Evolutionary conservation across 2,329 filamentous ascomycete species (phyloP), one percentile per base, ranked within the genome.

Genomic region (Aspergillus calidoustus): DNA sequence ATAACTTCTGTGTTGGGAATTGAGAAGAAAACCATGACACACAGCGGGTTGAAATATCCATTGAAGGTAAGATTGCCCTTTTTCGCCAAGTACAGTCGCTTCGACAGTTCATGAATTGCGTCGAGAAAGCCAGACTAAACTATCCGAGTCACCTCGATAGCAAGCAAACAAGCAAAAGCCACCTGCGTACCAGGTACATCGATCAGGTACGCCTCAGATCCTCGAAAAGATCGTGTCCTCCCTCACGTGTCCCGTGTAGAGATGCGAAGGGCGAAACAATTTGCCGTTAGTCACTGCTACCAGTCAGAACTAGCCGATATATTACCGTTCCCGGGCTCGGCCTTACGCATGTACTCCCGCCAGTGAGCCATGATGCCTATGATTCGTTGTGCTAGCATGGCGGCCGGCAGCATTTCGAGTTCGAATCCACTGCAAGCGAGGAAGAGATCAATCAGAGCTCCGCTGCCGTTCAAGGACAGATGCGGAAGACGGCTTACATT

Each of bases 361-460:
- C 72, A 76, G 57, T 76, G 72, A 3, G 74, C 73, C 71, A 75
- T 74, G 13, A 74, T 69, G 0, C 72, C 74, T 38, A 71, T 70
- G 23, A 74, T 69, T 2, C 73, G 71, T 59, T 75, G 71, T 3
- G 68, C 57, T 17, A 75, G 49, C 69, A 74, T 75, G 11, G 70
- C 69, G 1, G 68, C 67, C 1, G 74, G 71, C 47, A 75, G 71
- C 17, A 72, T 66, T 11, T 74, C 71, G 1, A 69, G 59, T 22
- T 74, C 68, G 34, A 73, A 69, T 1, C 72, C 72, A 22, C 70
- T 73, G n/a, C n/a, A 19, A 15, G n/a, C 9, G 38, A 28, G 2
- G 3, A 31, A 28, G 41, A n/a, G 38, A 31, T 44, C 25, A 59
- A 53, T 28, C 43, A 51, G n/a, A n/a, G 17, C 13, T 4, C 46